These are phyloP conservation scores for Cairneyella variabilis DNA, from an alignment of 495 filamentous ascomycete species.

Conservation along the genomic window DNA sequence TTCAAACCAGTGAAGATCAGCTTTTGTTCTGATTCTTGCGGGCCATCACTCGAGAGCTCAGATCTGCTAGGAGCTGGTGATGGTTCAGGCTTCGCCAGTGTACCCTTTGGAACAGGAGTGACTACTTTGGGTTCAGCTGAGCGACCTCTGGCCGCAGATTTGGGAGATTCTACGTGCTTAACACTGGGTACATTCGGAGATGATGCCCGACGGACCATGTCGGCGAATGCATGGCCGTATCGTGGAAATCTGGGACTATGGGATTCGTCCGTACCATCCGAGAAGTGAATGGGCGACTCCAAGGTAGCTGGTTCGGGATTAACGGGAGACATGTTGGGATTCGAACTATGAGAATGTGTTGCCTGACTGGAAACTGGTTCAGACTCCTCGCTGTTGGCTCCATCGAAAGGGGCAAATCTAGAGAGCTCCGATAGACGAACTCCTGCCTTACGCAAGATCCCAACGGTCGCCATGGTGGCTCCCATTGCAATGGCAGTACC, in stretches of 20 bases:
- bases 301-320: not conserved
- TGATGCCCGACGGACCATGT: not conserved
- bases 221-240: slow-evolving; percentile 1
- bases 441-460: not conserved
- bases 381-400: not conserved
- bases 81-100: too few species aligned
- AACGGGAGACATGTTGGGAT: not conserved
- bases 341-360: not conserved
- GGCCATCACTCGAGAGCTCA: not conserved
- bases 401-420: slow-evolving; percentile 9
- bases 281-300: not conserved
- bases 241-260: not conserved
- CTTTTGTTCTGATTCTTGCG: not conserved
- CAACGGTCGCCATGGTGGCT: not conserved
- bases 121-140: not conserved
- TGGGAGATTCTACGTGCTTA: not conserved
- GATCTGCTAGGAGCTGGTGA: not conserved
- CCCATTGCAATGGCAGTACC: not conserved
- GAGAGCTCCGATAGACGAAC: too few species aligned
- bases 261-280: not conserved
- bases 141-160: not conserved
- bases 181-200: not conserved
- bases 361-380: not conserved
- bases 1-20: not conserved
- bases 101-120: not conserved